These are phyloP conservation scores for Scutellaria minor DNA, from an alignment of 257 asterid genomes.

Conservation along the genomic window DNA sequence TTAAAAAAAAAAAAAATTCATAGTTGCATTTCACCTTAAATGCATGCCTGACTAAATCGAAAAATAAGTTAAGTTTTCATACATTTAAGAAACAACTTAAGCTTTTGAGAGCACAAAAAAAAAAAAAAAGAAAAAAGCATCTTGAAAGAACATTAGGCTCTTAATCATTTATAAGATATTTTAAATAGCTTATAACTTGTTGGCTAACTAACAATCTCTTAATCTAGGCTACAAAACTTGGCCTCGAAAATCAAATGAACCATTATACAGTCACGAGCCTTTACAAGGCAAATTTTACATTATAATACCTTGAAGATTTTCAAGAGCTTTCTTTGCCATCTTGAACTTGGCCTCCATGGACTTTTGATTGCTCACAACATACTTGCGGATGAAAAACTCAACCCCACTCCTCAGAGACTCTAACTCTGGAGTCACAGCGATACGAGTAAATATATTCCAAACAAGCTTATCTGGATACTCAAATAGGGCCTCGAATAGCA, in stretches of 20 bases:
- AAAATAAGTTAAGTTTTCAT: too few relatives aligned
- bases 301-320: slow-evolving; percentile 66
- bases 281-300: slow-evolving; percentile 42
- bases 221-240: slow-evolving; percentile 14
- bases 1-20: too few relatives aligned
- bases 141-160: too few relatives aligned
- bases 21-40: too few relatives aligned
- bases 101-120: too few relatives aligned
- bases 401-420: slow-evolving; percentile 76
- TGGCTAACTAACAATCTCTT: too few relatives aligned
- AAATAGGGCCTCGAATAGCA: slow-evolving; percentile 77
- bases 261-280: too few relatives aligned
- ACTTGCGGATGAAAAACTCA: slow-evolving; percentile 67
- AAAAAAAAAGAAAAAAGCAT: too few relatives aligned
- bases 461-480: slow-evolving; percentile 68
- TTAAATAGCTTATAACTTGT: too few relatives aligned
- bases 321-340: slow-evolving; percentile 75
- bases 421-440: slow-evolving; percentile 72
- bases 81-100: too few relatives aligned
- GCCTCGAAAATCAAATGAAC: neutral
- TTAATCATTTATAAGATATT: too few relatives aligned
- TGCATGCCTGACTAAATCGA: too few relatives aligned
- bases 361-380: slow-evolving; percentile 51
- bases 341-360: slow-evolving; percentile 57
- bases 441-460: slow-evolving; percentile 84